Evolutionary conservation across 192 early-diverging fungal genomes (phyloP).

Genomic region (Glomus cerebriforme): DNA sequence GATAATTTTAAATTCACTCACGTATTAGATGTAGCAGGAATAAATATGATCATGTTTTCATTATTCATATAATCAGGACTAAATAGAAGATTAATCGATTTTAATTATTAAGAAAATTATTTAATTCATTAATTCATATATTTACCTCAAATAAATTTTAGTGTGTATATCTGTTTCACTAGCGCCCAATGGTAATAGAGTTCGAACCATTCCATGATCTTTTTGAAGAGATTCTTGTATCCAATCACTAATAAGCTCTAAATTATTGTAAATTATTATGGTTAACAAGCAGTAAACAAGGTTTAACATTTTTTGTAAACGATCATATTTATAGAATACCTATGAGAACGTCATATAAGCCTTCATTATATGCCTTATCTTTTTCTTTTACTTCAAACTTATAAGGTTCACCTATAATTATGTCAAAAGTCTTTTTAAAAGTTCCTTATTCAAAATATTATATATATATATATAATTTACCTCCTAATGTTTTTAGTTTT

Average conservation of each 20-base stretch:
- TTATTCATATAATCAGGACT: constrained; percentile 29
- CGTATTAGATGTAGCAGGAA: constrained; percentile 25
- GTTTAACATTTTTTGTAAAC: no score
- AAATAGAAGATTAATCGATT: not conserved
- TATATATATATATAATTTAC: not conserved
- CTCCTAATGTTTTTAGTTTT: not conserved
- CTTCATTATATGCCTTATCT: constrained; percentile 27
- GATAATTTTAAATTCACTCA: not conserved
- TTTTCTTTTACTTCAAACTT: constrained; percentile 16
- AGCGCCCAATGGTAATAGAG: not conserved
- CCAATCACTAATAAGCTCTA: not conserved
- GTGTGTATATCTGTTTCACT: constrained; percentile 19
- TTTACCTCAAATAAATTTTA: constrained; percentile 23
- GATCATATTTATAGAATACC: constrained; percentile 9
- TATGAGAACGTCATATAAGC: constrained; percentile 9
- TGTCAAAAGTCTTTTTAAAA: no score
- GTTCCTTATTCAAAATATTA: no score
- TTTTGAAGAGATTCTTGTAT: not conserved
- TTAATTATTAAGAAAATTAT: not conserved
- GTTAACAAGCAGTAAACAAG: no score
- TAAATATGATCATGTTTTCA: constrained; percentile 26
- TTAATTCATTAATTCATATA: not conserved
- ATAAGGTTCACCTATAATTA: constrained; percentile 27
- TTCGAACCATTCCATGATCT: not conserved
- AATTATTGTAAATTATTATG: not conserved